Evolutionary conservation across 208 protist species (phyloP), one percentile per base, ranked within the genome.

Genomic region (Crithidia mellificae): DNA sequence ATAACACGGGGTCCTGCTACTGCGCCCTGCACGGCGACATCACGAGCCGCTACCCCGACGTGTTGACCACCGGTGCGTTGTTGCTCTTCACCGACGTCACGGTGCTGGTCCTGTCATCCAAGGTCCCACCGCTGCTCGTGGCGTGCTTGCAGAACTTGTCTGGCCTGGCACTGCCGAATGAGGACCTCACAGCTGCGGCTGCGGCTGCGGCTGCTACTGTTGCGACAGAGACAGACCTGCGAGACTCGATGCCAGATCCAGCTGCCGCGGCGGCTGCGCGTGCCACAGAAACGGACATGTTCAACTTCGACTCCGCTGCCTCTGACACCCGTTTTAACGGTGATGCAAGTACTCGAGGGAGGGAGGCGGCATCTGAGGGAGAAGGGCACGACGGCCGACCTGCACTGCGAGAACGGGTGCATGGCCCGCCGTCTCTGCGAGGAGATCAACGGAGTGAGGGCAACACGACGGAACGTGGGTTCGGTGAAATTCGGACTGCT

Each of bases 1-100:
- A 95, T 63, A 67, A 74, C 50, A 87, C 76, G 44, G 80, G 84
- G 6, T 74, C 80, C 20, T 78, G 81, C 56, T 84, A 86, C 56
- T 93, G 85, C 53, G 83, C 84, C 12, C 59, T 96, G 8, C 90
- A 96, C 70, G 84, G 87, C 36, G 87, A 86, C 36, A 74, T 96
- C 39, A 83, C 85, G 6, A 73, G 41, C 53, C 83, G 64, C 24
- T 96, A 96, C 68, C 88, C 90, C 0, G 83, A 91, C 52, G 82
- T 85, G 3, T 51, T 91, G n/a, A 72, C 80, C 34, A 57, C 77
- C 24, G 88, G 84, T 32, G 85, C 90, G 32, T 61, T 93, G 52
- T 70, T 96, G 17, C 62, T 92, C 17, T 79, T 96, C 52, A 72
- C 74, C 19, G 76, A 95, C 68, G 68, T 92, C 17, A 92, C 83